Evolutionary conservation across 2,329 filamentous ascomycete species (phyloP).

Genomic region (Hyphodiscus sp.): DNA sequence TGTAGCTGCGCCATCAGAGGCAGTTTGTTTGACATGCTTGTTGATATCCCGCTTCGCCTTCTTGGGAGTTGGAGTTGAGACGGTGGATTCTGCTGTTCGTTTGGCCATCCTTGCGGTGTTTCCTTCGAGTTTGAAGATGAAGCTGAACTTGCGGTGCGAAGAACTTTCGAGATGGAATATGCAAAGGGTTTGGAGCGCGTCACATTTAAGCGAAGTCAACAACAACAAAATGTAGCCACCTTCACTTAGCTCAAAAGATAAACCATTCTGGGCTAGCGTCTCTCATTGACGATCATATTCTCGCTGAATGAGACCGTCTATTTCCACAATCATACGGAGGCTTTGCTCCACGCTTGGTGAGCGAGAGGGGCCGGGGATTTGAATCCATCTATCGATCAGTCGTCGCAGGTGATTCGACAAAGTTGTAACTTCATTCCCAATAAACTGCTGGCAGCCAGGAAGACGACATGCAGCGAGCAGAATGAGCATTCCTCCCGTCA

Average conservation of each 20-base stretch:
- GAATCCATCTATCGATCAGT: slow-evolving; percentile 38
- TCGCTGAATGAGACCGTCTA: slow-evolving; percentile 36
- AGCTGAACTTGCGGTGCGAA: too few species aligned
- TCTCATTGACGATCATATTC: slow-evolving; percentile 21
- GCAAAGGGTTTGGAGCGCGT: too few species aligned
- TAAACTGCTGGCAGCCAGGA: slow-evolving; percentile 32
- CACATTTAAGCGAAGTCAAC: too few species aligned
- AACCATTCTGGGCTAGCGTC: background rate
- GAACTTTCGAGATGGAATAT: too few species aligned
- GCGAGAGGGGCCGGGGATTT: slow-evolving; percentile 30
- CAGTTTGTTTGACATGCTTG: background rate
- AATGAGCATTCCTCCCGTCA: slow-evolving; percentile 44
- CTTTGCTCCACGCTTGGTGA: slow-evolving; percentile 43
- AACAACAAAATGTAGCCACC: too few species aligned
- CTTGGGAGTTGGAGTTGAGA: background rate
- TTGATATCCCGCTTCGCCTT: background rate
- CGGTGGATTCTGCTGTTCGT: background rate
- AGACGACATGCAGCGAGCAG: slow-evolving; percentile 40
- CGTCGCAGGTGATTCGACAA: slow-evolving; percentile 37
- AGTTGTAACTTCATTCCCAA: slow-evolving; percentile 33
- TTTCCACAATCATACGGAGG: slow-evolving; percentile 39
- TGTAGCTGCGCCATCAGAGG: background rate
- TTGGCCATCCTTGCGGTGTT: background rate
- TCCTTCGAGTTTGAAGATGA: too few species aligned
- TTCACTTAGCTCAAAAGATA: too few species aligned